These are phyloP conservation scores for Apiospora malaysiana DNA, from an alignment of 2,329 filamentous ascomycete species.

Conservation along the genomic window DNA sequence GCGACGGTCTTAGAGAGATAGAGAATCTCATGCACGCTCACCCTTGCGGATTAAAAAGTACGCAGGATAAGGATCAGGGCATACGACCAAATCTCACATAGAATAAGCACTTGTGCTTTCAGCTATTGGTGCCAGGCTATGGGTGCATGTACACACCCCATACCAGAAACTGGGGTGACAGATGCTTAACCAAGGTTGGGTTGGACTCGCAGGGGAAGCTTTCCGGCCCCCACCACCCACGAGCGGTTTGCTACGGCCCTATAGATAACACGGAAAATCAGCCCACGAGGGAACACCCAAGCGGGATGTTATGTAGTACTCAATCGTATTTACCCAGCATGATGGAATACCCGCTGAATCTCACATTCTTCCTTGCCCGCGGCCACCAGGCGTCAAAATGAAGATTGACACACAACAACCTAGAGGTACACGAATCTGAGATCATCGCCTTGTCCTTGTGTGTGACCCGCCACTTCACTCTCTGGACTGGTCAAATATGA, in stretches of 20 bases:
- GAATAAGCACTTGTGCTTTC: background rate
- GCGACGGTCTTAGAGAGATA: background rate
- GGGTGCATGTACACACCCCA: background rate
- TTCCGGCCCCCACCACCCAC: background rate
- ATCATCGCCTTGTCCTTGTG: background rate
- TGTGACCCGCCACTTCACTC: background rate
- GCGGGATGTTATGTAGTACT: background rate
- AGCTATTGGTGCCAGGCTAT: background rate
- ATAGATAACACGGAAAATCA: background rate
- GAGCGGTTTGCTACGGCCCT: background rate
- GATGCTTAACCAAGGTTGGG: background rate
- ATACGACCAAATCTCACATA: background rate
- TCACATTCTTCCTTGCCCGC: background rate
- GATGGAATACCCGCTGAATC: background rate
- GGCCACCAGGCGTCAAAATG: background rate
- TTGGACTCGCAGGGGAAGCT: background rate
- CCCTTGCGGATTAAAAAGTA: background rate
- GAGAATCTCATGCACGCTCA: too few relatives aligned
- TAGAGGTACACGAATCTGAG: background rate
- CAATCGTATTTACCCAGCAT: background rate
- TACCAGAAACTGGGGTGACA: background rate
- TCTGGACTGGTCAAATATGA: background rate
- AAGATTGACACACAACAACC: background rate
- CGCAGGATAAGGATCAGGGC: background rate
- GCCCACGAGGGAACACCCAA: background rate